Evolutionary conservation across 495 filamentous ascomycete species (phyloP), one percentile per base, ranked within the genome.

Genomic region (Daldinia bambusicola): DNA sequence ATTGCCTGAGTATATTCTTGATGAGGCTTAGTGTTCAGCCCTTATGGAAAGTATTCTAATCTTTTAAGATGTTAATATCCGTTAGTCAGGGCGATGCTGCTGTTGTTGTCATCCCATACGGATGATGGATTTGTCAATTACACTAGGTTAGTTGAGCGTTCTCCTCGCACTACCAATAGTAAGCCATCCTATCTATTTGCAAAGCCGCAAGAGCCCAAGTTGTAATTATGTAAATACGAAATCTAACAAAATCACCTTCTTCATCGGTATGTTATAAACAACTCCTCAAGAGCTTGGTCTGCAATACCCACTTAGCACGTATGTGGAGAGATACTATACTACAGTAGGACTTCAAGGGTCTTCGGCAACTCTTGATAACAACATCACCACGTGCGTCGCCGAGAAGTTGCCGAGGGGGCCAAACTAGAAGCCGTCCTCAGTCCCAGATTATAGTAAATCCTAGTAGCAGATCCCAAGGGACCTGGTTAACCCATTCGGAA

Each of bases 401-500:
- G 53, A 37, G 5, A 13, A 57, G 9, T 20, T 57, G 5, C 55
- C 32, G 32, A 57, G 55, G 3, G 12, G 16, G 18, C 18, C 22
- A 56, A 16, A 4, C 50, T 53, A 4, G 30, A 53, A 53, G 6
- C 50, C 0, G 22, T 30, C 18, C 10, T 48, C 22, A 32, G 1
- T 30, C 5, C 50, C 14, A 61, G 57, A 45, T 50, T 67, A 40
- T 51, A 40, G 66, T 10, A 26, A 63, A 74, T 74, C 72, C 72
- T 34, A 12, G 72, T 41, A 66, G 68, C 26, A 67, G 69, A 74
- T 74, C 72, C 69, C 64, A 72, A 61, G 58, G 58, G 41, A 66
- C 60, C 55, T 57, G 69, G 72, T 60, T 66, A 61, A 52, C 52
- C 52, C 10, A 40, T 71, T 50, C 51, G 55, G 60, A 53, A 62